Percentiles rank a stretch among this genome's conserved stretches.
Evolutionary conservation across 1,139 yeast species (phyloP).

Genomic region (Geotrichum australiense): DNA sequence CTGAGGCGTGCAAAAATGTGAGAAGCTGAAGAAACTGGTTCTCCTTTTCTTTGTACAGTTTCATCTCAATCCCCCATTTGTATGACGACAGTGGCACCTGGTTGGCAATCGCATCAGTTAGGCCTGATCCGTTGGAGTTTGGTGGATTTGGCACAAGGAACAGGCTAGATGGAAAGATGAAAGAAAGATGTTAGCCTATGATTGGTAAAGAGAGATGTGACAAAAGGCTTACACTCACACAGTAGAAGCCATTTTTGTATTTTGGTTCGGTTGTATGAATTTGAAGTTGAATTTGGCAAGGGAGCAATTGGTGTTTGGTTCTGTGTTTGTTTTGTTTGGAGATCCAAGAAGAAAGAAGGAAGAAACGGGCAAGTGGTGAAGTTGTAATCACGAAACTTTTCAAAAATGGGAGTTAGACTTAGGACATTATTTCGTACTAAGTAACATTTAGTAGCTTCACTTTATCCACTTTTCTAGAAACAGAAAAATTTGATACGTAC

Average conservation of each 20-base stretch:
- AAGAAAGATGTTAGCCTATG: neutral
- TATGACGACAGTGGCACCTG: slow-evolving; percentile 54
- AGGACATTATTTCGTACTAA: too few species aligned
- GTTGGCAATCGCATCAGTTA: slow-evolving; percentile 61
- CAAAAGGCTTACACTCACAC: neutral
- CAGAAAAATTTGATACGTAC: too few species aligned
- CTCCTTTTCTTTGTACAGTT: slow-evolving; percentile 51
- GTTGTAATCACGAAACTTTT: too few species aligned
- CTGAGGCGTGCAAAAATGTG: slow-evolving; percentile 13
- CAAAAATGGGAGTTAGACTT: too few species aligned
- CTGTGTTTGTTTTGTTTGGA: neutral
- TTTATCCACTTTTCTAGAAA: too few species aligned
- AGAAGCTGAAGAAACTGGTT: slow-evolving; percentile 5
- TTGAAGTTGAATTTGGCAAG: too few species aligned
- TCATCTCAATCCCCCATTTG: slow-evolving; percentile 58
- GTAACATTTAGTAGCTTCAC: too few species aligned
- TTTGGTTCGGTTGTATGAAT: too few species aligned
- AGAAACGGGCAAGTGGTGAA: too few species aligned
- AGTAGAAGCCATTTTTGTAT: neutral
- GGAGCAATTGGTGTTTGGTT: neutral
- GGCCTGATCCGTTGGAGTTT: slow-evolving; percentile 57
- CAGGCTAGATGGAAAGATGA: slow-evolving; percentile 34
- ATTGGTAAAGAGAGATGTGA: neutral
- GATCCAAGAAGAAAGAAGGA: neutral
- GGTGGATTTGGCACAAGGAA: slow-evolving; percentile 50